phyloP scores from a whole-genome alignment of 1,284 basidiomycete genomes.

The Microbotryum intermedium region DNA sequence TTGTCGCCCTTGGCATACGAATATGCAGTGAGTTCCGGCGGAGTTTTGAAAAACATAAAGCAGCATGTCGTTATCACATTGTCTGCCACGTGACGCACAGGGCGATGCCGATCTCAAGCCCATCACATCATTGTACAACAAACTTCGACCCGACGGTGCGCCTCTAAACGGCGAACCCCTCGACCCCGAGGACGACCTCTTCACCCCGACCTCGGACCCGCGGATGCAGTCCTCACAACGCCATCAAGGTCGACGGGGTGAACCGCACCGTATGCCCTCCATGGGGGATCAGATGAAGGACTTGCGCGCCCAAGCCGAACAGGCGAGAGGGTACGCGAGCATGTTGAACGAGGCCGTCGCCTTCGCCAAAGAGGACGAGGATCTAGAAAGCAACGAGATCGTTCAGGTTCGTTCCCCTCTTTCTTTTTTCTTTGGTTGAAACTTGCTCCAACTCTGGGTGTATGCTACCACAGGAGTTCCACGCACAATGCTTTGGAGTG shows the following conservation, averaged over 20 bases:
- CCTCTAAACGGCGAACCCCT: constrained; percentile 17
- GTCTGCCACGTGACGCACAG: too few relatives aligned
- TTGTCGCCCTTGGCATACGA: constrained; percentile 29
- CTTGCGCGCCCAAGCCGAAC: constrained; percentile 12
- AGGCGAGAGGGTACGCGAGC: constrained; percentile 24
- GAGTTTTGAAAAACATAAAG: background rate
- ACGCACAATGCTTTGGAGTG: constrained; percentile 39
- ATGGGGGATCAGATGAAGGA: constrained; percentile 16
- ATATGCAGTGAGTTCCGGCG: constrained; percentile 9
- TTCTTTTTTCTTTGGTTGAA: background rate
- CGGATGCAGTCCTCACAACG: constrained; percentile 5
- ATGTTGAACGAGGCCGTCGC: constrained; percentile 29
- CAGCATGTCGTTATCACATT: background rate
- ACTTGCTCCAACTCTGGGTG: background rate
- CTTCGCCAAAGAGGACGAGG: constrained; percentile 7
- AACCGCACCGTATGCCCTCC: background rate
- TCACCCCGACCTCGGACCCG: constrained; percentile 1
- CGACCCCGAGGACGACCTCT: constrained; percentile 16
- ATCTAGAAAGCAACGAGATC: constrained; percentile 25
- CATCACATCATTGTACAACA: constrained; percentile 21
- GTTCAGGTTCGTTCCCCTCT: constrained; percentile 11
- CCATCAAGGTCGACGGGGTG: background rate
- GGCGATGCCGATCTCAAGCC: constrained; percentile 17
- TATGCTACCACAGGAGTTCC: constrained; percentile 37
- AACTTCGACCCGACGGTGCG: constrained; percentile 13